Evolutionary conservation across 1,284 basidiomycete species (phyloP).

Genomic region (Waitea zeae): DNA sequence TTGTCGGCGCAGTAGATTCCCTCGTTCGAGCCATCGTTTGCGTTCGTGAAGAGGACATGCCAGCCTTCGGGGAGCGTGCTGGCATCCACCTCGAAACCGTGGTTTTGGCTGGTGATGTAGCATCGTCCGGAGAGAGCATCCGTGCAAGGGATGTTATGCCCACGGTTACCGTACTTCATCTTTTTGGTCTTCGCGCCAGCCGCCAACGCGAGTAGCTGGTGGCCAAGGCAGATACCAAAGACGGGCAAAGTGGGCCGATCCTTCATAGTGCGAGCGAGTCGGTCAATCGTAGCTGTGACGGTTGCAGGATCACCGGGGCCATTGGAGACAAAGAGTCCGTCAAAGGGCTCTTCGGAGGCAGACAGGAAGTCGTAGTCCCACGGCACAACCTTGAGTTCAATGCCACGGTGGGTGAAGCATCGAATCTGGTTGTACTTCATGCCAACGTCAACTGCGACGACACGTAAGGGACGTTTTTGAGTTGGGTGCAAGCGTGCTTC

Average conservation of each 20-base stretch:
- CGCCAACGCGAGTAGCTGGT: constrained; percentile 92
- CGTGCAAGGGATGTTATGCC: constrained; percentile 97
- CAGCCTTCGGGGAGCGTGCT: constrained; percentile 69
- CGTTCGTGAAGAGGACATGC: constrained; percentile 92
- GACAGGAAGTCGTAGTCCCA: constrained; percentile 90
- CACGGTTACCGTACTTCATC: constrained; percentile 99
- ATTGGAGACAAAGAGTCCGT: constrained; percentile 95
- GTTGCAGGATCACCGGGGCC: constrained; percentile 95
- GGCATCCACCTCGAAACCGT: constrained; percentile 92
- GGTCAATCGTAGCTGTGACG: constrained; percentile 57
- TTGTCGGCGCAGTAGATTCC: constrained; percentile 87
- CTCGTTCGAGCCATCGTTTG: constrained; percentile 96
- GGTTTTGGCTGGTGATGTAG: constrained; percentile 99
- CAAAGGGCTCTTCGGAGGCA: constrained; percentile 65
- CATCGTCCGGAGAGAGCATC: constrained; percentile 88
- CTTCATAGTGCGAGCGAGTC: constrained; percentile 63
- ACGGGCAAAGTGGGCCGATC: constrained; percentile 67
- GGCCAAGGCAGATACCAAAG: constrained; percentile 98
- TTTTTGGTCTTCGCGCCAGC: constrained; percentile 90
- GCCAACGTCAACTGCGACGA: constrained; percentile 90
- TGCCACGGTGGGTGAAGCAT: constrained; percentile 86
- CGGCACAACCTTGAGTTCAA: constrained; percentile 94
- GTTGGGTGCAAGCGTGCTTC: constrained; percentile 62
- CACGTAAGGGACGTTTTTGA: constrained; percentile 61
- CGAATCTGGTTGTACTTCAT: constrained; percentile 99